Conservation (phyloP, 2,329 filamentous ascomycete genomes). For the Exserohilum turcica region DNA sequence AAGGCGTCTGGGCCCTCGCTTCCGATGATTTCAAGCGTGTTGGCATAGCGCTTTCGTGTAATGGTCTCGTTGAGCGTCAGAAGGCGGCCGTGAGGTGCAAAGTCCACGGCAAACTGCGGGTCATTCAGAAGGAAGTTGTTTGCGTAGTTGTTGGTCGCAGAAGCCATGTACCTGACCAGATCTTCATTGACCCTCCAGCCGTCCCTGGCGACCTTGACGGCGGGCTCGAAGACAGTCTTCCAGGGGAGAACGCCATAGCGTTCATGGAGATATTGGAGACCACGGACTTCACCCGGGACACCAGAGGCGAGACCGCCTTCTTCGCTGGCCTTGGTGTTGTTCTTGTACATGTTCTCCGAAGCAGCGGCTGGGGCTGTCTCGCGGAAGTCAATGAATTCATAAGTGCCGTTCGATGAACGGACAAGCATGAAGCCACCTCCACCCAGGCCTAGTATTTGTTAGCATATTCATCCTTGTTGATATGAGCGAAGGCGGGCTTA, state of each 20-base stretch:
- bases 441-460: conserved; percentile 68
- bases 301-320: conserved; percentile 70
- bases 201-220: conserved; percentile 68
- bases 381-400: conserved; percentile 87
- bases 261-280: conserved; percentile 76
- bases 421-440: conserved; percentile 92
- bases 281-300: conserved; percentile 76
- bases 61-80: conserved; percentile 76
- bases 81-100: conserved; percentile 79
- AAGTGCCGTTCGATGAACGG: conserved; percentile 71
- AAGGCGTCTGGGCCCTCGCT: conserved; percentile 73
- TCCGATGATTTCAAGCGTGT: conserved; percentile 79
- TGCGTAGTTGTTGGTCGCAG: conserved; percentile 44
- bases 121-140: conserved; percentile 75
- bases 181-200: conserved; percentile 72
- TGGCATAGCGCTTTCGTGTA: conserved; percentile 77
- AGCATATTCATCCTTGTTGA: neutral
- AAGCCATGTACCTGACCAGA: conserved; percentile 72
- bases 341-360: conserved; percentile 81
- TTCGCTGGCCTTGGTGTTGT: conserved; percentile 69
- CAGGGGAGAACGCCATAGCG: conserved; percentile 65
- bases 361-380: conserved; percentile 85
- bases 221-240: conserved; percentile 71
- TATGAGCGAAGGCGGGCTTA: conserved; percentile 16
- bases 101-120: conserved; percentile 82